Conservation (phyloP, 441 rosid species). For the Manihot esculenta region DNA sequence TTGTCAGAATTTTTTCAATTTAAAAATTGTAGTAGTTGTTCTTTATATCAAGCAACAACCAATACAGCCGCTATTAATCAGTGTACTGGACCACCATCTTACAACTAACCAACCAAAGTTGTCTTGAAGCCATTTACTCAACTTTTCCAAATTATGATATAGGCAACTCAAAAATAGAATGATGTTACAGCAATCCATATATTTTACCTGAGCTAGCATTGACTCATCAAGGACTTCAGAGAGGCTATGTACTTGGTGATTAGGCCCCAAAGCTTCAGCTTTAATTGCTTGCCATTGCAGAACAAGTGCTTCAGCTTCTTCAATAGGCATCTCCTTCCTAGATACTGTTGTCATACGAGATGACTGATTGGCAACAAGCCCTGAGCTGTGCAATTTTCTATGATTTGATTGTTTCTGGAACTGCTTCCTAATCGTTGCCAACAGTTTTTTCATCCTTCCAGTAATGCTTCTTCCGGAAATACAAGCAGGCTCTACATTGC, state of each 20-base stretch:
- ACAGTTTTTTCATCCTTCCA: slow-evolving; percentile 46
- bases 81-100: no score
- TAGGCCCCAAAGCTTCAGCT: slow-evolving; percentile 89
- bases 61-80: no score
- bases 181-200: not conserved
- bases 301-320: slow-evolving; percentile 88
- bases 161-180: slow-evolving; percentile 10
- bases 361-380: slow-evolving; percentile 45
- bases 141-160: not conserved
- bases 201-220: slow-evolving; percentile 81
- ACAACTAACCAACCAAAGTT: no score
- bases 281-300: slow-evolving; percentile 86
- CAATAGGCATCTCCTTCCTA: slow-evolving; percentile 65
- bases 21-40: no score
- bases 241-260: slow-evolving; percentile 62
- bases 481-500: slow-evolving; percentile 35
- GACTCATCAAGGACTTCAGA: slow-evolving; percentile 77
- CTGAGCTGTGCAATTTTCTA: slow-evolving; percentile 31
- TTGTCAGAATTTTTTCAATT: no score
- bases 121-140: not conserved
- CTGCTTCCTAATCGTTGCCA: slow-evolving; percentile 42
- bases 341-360: slow-evolving; percentile 34
- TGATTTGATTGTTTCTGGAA: slow-evolving; percentile 39
- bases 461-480: slow-evolving; percentile 39
- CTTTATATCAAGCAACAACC: no score